Percentiles rank a stretch among this genome's conserved stretches.
These are phyloP conservation scores for Zymoseptoria crescenta DNA, from an alignment of 2,329 filamentous ascomycete genomes.

Conservation along the genomic window DNA sequence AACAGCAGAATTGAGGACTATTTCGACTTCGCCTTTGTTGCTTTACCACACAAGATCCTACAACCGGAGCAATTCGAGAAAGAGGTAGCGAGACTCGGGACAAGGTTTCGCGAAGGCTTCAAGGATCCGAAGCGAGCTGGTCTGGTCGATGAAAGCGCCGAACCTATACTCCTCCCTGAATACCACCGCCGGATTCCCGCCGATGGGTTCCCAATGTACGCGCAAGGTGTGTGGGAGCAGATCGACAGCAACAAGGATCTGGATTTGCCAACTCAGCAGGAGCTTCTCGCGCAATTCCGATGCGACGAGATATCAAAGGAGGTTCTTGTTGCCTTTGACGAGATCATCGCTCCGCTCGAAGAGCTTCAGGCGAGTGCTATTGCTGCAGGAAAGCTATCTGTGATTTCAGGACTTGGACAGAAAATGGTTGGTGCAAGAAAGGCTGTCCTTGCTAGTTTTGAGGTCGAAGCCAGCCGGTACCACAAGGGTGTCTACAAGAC, in stretches of 20 bases:
- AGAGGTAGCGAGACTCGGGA: conserved; percentile 72
- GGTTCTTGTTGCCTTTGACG: conserved; percentile 76
- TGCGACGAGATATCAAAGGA: conserved; percentile 95
- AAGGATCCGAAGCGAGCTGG: conserved; percentile 57
- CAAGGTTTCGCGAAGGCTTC: conserved; percentile 74
- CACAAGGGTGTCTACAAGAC: conserved; percentile 90
- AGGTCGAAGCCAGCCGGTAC: conserved; percentile 83
- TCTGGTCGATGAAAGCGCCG: conserved; percentile 61
- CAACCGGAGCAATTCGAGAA: conserved; percentile 83
- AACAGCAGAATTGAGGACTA: conserved; percentile 89
- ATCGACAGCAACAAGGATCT: conserved; percentile 98
- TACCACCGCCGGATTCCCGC: conserved; percentile 95
- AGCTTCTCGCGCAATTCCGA: conserved; percentile 90
- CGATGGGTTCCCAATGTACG: conserved; percentile 92
- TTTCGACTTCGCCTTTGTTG: conserved; percentile 96
- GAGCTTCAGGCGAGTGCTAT: conserved; percentile 71
- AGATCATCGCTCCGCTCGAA: conserved; percentile 73
- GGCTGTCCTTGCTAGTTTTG: conserved; percentile 74
- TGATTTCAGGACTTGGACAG: conserved; percentile 67
- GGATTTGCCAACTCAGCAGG: conserved; percentile 92
- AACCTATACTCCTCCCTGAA: conserved; percentile 81
- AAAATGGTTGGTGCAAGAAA: conserved; percentile 64
- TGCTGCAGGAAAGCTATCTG: conserved; percentile 61
- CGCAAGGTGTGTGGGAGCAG: conserved; percentile 93
- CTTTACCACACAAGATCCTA: conserved; percentile 91